Base-by-base conservation (phyloP, 2,329 filamentous ascomycete genomes). In the Coniella vitis region DNA sequence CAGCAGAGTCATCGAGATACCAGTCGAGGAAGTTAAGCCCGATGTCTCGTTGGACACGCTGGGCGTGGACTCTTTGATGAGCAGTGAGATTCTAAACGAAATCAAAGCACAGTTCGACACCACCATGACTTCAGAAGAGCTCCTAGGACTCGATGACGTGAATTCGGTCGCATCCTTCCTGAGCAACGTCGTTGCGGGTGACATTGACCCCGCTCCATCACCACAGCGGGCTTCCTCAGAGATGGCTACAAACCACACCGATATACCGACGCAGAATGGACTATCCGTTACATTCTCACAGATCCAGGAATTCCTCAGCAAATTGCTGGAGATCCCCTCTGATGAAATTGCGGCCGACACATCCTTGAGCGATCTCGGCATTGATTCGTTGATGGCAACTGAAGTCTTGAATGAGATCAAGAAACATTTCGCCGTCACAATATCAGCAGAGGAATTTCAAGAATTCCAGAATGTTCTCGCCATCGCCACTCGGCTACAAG, bases 31-130 rank as follows among this genome's bases (percentile, higher is more conserved):
- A 14, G 48, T 60, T n/a, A 49, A 44, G 34, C 48, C 53, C 3
- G 55, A 59, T 14, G 45, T 54, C 3, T 51, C 57, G 7, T 51
- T 67, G 20, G 58, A 53, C 7, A 63, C 67, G 25, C 49, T 69
- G 10, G 67, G 67, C 2, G 57, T 69, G 12, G 66, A 69, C 47
- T 69, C 67, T 7, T 54, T 69, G 9, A 58, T 67, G 55, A 60
- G 54, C 2, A 65, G 60, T 21, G 66, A 69, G 46, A 51, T 69
- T 17, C 48, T 57, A 5, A 49, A 51, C 13, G 65, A 67, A 14
- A 59, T 68, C 9, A 48, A 56, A 32, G 51, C 47, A 4, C 39
- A 25, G 2, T 56, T 59, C 17, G 38, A 37, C 8, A 22, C 59
- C 2, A 39, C 38, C 25, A 7, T 38, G 5, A 12, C 36, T 4